Evolutionary conservation across 148 eudicot species (phyloP), one percentile per base, ranked within the genome.

Genomic region (Cornus controversa): DNA sequence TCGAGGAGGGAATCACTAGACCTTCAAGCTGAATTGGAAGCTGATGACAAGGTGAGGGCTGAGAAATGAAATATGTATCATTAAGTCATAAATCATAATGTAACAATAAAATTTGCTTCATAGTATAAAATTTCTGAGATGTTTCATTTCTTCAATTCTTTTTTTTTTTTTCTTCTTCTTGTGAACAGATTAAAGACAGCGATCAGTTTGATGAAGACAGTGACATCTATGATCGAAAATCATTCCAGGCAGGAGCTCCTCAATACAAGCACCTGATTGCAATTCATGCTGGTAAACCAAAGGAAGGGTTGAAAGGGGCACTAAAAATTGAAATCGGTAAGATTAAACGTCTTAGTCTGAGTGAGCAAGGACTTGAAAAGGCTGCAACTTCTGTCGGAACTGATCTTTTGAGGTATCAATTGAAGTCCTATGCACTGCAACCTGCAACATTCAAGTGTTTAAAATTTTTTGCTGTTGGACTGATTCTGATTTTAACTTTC

Each of bases 271-370:
- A 86, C 63, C 86, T 93, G 28, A 93, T 93, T 28, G 92, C 93
- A 37, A 88, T 91, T 74, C 93, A 80, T 68, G 98, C 98, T 8
- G 96, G 90, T 34, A 93, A 93, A 75, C 91, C 98, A 27, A 93
- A 86, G 77, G 58, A 85, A 26, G 89, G 91, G 0, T 73, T 93
- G 73, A 88, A 82, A 75, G 85, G 85, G 72, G 86, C 91, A 73
- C 79, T 93, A 28, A 79, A 31, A 40, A 53, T 66, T 27, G 86
- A 72, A 65, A 24, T 77, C 29, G 89, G 86, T 22, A 90, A 82
- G 69, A 82, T 87, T 24, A 82, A 78, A 66, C 92, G 97, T 60
- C 91, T 93, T 80, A 93, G 97, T 78, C 77, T 93, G 87, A 90
- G 90, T 74, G 97, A 93, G 74, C 92, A 93, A 74, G 89, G 82